Percentiles rank a stretch among this genome's conserved stretches.
phyloP scores from a whole-genome alignment of 140 eudicot species.

The Bidens hawaiensis region DNA sequence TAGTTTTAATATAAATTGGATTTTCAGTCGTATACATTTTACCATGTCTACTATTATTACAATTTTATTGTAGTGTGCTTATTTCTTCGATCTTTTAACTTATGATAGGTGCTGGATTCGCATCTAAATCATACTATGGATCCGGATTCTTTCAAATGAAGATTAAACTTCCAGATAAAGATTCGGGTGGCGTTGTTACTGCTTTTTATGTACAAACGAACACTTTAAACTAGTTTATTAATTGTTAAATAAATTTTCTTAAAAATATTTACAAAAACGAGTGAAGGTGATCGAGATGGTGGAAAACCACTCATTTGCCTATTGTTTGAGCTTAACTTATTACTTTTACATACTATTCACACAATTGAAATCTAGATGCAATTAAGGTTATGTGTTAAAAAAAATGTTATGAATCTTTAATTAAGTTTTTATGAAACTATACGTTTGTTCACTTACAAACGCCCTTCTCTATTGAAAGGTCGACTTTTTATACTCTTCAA shows the following conservation, averaged over 20 bases:
- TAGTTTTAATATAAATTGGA: background rate
- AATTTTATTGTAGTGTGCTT: background rate
- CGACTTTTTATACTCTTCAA: background rate
- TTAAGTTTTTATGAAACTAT: background rate
- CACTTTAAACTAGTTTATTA: constrained; percentile 4
- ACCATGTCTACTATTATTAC: background rate
- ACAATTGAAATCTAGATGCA: background rate
- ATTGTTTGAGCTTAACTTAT: background rate
- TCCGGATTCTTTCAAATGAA: constrained; percentile 73
- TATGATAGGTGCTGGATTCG: constrained; percentile 65
- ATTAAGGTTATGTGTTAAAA: background rate
- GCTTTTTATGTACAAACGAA: constrained; percentile 52
- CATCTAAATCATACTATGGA: constrained; percentile 53
- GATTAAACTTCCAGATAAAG: constrained; percentile 57
- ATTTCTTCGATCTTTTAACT: background rate
- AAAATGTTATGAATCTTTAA: background rate
- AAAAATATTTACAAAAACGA: background rate
- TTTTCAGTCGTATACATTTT: background rate
- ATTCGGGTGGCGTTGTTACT: constrained; percentile 77
- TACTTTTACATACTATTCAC: background rate
- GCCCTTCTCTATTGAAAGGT: too few relatives aligned
- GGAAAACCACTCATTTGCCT: background rate
- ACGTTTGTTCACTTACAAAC: background rate
- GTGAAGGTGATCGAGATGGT: background rate
- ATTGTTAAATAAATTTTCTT: background rate